Evolutionary conservation across 257 asterid genomes (phyloP).

Genomic region (Avicennia marina): DNA sequence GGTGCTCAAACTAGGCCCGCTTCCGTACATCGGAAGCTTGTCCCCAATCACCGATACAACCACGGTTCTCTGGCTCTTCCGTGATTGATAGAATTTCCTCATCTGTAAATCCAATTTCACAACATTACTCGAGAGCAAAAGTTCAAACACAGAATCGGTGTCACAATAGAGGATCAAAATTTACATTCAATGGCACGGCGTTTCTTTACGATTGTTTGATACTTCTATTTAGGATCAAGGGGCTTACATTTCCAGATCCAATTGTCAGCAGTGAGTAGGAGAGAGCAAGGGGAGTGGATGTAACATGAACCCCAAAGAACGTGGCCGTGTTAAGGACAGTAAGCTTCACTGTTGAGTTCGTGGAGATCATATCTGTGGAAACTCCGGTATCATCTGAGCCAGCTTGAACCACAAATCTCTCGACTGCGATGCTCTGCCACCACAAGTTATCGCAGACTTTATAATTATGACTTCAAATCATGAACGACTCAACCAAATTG

Average conservation of each 20-base stretch:
- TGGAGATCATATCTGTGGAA: conserved; percentile 69
- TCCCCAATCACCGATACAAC: conserved; percentile 53
- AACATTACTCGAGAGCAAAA: conserved; percentile 5
- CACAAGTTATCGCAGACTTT: too few species aligned
- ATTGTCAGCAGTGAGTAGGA: conserved; percentile 48
- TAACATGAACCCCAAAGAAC: conserved; percentile 78
- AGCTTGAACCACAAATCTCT: conserved; percentile 65
- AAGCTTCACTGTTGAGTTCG: conserved; percentile 57
- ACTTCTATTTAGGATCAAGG: background rate
- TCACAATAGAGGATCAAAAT: too few species aligned
- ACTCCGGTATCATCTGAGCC: conserved; percentile 67
- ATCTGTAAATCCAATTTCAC: too few species aligned
- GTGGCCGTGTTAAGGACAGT: conserved; percentile 57
- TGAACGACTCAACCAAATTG: too few species aligned
- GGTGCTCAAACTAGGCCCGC: conserved; percentile 71
- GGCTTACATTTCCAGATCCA: conserved; percentile 64
- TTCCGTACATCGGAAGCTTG: conserved; percentile 74
- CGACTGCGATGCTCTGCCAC: conserved; percentile 55
- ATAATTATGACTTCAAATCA: background rate
- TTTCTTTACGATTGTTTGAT: too few species aligned
- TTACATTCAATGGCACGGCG: too few species aligned
- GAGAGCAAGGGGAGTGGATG: conserved; percentile 58
- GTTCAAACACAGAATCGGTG: background rate
- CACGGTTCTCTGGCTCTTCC: conserved; percentile 55
- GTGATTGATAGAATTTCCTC: conserved; percentile 60